Percentiles rank a stretch among this genome's conserved stretches.
These are phyloP conservation scores for Rhynchosporium graminicola DNA, from an alignment of 2,329 filamentous ascomycete species.

Conservation along the genomic window DNA sequence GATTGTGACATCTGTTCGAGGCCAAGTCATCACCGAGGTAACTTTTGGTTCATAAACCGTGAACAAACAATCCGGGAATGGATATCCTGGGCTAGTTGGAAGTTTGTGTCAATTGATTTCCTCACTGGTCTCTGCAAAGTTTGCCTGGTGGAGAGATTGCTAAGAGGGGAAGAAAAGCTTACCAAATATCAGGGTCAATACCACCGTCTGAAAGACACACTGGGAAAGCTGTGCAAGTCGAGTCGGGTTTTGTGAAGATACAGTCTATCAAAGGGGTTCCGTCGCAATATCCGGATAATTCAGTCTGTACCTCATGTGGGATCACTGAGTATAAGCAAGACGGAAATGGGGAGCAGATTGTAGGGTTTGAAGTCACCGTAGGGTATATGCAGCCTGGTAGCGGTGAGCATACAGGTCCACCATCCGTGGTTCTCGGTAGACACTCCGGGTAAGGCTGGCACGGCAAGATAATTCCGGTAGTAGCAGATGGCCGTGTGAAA, in stretches of 20 bases:
- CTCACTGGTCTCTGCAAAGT: not conserved
- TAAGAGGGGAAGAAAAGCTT: not conserved
- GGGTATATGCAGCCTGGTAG: not conserved
- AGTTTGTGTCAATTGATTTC: not conserved
- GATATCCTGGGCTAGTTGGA: not conserved
- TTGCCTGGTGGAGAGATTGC: not conserved
- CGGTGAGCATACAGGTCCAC: not conserved
- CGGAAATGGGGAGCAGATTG: not conserved
- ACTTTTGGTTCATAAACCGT: constrained; percentile 6
- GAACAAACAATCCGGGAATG: constrained; percentile 5
- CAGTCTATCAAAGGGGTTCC: not conserved
- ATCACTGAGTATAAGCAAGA: not conserved
- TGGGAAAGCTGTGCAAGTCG: not conserved
- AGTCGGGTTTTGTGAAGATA: not conserved
- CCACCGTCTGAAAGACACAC: not conserved
- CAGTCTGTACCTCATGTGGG: not conserved
- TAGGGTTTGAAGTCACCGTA: not conserved
- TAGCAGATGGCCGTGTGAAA: not conserved
- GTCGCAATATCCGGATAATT: not conserved
- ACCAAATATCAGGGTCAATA: not conserved
- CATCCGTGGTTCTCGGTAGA: not conserved
- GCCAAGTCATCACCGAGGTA: not conserved
- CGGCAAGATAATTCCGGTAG: not conserved
- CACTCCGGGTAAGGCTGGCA: not conserved
- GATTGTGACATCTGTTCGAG: not conserved